Conservation (phyloP, 2,329 filamentous ascomycete genomes). For the Claviceps monticola region DNA sequence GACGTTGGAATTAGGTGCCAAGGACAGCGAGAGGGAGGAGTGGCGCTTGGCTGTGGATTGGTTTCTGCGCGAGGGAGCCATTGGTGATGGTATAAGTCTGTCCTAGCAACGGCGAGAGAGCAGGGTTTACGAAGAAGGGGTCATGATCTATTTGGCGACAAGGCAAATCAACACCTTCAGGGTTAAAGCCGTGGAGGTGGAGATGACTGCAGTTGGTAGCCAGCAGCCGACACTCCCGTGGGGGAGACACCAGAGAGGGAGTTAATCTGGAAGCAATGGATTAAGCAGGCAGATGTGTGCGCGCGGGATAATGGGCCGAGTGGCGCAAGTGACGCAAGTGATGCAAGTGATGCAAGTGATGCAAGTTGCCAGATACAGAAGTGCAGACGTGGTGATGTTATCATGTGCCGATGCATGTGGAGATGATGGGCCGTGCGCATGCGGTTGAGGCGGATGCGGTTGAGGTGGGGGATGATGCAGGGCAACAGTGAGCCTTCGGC, state of each 20-base stretch:
- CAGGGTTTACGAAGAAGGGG: conserved; percentile 2
- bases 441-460: not conserved
- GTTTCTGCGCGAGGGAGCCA: conserved; percentile 27
- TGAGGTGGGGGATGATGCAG: not conserved
- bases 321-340: not conserved
- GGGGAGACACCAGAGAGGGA: not conserved
- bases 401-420: not conserved
- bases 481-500: not conserved
- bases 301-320: not conserved
- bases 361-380: not conserved
- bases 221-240: not conserved
- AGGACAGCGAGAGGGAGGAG: conserved; percentile 20
- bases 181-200: not conserved
- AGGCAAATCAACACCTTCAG: not conserved
- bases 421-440: not conserved
- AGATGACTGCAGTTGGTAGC: too few relatives aligned
- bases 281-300: not conserved
- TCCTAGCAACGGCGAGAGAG: conserved; percentile 5
- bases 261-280: not conserved
- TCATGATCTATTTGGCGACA: not conserved
- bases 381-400: not conserved
- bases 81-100: conserved; percentile 12
- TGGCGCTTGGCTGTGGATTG: conserved; percentile 19
- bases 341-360: not conserved
- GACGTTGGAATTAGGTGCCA: conserved; percentile 17